Evolutionary conservation across 2,329 filamentous ascomycete genomes (phyloP).

Genomic region (Orbilia oligospora): DNA sequence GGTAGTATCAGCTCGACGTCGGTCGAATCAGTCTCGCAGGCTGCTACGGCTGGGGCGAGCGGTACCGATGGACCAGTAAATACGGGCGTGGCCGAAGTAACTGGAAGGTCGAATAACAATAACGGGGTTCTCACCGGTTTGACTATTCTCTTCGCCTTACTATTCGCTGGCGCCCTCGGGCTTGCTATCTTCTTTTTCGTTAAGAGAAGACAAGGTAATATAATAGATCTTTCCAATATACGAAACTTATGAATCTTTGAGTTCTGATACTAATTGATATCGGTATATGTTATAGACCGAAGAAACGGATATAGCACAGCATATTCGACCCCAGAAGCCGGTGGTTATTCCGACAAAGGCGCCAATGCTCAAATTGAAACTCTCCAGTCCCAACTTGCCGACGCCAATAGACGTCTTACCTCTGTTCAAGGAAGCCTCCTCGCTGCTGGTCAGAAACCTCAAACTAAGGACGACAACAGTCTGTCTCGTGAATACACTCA

Average conservation of each 20-base stretch:
- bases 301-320: slow-evolving; percentile 42
- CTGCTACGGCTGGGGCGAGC: not conserved
- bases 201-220: slow-evolving; percentile 52
- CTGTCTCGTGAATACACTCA: slow-evolving; percentile 52
- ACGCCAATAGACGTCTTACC: slow-evolving; percentile 57
- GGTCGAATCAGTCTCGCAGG: not conserved
- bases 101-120: slow-evolving; percentile 20
- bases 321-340: slow-evolving; percentile 42
- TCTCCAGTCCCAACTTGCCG: slow-evolving; percentile 47
- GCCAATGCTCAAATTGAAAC: slow-evolving; percentile 56
- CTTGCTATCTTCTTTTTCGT: slow-evolving; percentile 52
- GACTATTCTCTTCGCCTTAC: slow-evolving; percentile 39
- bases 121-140: slow-evolving; percentile 19
- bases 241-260: not conserved
- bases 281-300: slow-evolving; percentile 38
- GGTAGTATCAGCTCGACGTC: not conserved
- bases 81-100: not conserved
- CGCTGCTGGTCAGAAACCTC: slow-evolving; percentile 57
- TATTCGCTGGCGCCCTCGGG: slow-evolving; percentile 49
- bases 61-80: not conserved
- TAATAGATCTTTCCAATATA: not conserved
- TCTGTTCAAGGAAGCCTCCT: slow-evolving; percentile 58
- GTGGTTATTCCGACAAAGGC: slow-evolving; percentile 56
- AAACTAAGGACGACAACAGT: slow-evolving; percentile 56
- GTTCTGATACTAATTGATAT: not conserved